Conservation (phyloP, 2,329 filamentous ascomycete species). For the Laburnicola sp. region DNA sequence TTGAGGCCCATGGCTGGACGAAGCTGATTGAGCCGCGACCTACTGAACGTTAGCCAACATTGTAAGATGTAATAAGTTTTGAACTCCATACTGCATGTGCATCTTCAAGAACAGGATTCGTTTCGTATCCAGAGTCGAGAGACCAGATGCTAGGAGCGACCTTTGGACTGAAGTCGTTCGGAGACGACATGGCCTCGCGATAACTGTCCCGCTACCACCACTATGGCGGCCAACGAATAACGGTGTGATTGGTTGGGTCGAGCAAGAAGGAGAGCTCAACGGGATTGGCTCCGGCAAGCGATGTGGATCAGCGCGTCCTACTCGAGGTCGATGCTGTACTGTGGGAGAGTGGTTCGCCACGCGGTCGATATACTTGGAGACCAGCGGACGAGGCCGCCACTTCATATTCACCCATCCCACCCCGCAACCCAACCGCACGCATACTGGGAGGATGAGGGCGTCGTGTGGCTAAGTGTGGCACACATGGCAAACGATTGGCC, state of each 20-base stretch:
- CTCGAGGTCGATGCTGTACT: neutral
- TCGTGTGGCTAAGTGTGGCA: slow-evolving; percentile 10
- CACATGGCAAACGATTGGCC: slow-evolving; percentile 4
- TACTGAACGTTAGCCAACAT: slow-evolving; percentile 12
- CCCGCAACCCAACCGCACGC: slow-evolving; percentile 7
- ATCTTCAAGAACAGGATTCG: slow-evolving; percentile 23
- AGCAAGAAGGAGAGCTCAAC: slow-evolving; percentile 1
- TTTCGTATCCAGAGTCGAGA: slow-evolving; percentile 41
- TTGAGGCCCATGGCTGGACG: neutral
- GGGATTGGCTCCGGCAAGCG: slow-evolving; percentile 4
- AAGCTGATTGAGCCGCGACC: slow-evolving; percentile 11
- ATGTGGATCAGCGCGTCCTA: neutral
- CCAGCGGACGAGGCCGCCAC: slow-evolving; percentile 5
- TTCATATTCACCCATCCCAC: slow-evolving; percentile 10
- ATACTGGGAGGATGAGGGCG: neutral
- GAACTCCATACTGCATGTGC: slow-evolving; percentile 14
- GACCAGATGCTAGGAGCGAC: slow-evolving; percentile 35
- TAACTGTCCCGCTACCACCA: neutral
- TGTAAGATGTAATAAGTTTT: neutral
- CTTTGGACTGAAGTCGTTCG: slow-evolving; percentile 23
- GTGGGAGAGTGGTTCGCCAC: neutral
- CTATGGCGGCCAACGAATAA: neutral
- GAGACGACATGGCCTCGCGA: slow-evolving; percentile 28
- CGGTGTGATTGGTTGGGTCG: neutral
- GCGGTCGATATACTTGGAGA: neutral